Base-by-base conservation (phyloP, 2,329 filamentous ascomycete genomes). In the Fusarium sp. region DNA sequence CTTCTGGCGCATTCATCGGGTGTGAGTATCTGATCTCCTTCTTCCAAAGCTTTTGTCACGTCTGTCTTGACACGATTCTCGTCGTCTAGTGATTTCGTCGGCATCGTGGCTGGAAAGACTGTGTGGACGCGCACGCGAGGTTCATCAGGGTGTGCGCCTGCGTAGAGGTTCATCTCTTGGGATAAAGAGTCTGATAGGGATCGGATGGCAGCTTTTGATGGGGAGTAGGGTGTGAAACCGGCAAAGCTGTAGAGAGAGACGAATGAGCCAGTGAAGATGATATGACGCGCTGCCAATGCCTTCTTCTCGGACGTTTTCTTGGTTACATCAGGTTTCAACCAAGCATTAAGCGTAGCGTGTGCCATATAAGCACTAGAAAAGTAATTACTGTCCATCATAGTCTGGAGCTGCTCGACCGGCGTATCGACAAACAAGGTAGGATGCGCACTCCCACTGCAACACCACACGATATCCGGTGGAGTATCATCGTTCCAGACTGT, bases 331-430 rank as follows among this genome's bases (percentile, higher is more conserved):
- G 68, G 63, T 8, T 42, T 50, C 5, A 71, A 8, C 68, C 68
- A 71, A 4, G 59, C 44, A 40, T 71, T 71, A 3, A 71, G 29
- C 3, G 68, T 52, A 34, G 68, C 68, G 44, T 71, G 68, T 1
- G 68, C 68, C 68, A 71, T 61, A 16, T 71, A 71, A 4, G 68
- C 68, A 30, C 68, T 71, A 3, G 68, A 71, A 18, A 71, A 71
- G 8, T 71, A 71, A 20, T 71, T 71, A 5, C 68, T 71, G n/a
- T 71, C 68, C 68, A 71, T 71, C 68, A 71, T 71, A 5, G 58
- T 65, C 40, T 71, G 68, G 9, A 71, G 55, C 25, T 71, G 63
- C 11, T 69, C 68, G 16, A 71, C 10, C 0, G 68, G 68, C 3
- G 68, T 71, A 25, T 71, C 68, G 9, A 71, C 55, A 51, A 71